Evolutionary conservation across 1,284 basidiomycete species (phyloP), one percentile per base, ranked within the genome.

Genomic region (Mrakiaceae sp.): DNA sequence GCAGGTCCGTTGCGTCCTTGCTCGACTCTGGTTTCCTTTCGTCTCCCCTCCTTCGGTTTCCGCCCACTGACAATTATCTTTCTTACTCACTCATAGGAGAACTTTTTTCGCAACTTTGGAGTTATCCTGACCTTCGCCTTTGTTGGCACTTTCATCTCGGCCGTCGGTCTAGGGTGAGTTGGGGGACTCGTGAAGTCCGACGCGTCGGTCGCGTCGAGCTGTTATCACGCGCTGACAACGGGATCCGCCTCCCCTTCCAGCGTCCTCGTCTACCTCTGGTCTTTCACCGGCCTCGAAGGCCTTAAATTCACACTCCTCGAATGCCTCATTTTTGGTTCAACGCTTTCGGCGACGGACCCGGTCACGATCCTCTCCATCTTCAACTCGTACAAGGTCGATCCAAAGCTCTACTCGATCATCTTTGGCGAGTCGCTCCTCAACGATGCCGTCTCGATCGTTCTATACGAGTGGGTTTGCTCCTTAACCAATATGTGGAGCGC

Each of bases 381-480:
- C 81, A 94, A 98, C 72, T 90, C 95, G 69, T 90, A 96, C 79
- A 96, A 98, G 76, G 95, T 98, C 67, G 95, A 99, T 76, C 94
- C 96, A 0, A 96, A 98, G 75, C 82, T 99, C 4, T 98, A 98
- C 78, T 89, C 87, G 63, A 85, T 98, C 77, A 99, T 99, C 71
- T 99, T 98, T 74, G 96, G 96, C 47, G 95, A 98, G 77, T 90
- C 87, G 74, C 83, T 99, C 67, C 78, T 99, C 68, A 98, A 99
- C 78, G 95, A 99, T 81, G 95, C 95, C 43, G 95, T 99, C 71
- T 93, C 91, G 80, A 98, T 98, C 79, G 95, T 98, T 78, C 96
- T 99, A 90, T 98, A 98, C 77, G 95, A 99, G 90, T 95, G 74
- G 81, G 90, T 57, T 58, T n/a, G 60, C 47, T n/a, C 4, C 56